Conservation (phyloP, 177 flowering plant genomes). For the Vitis hybrid region DNA sequence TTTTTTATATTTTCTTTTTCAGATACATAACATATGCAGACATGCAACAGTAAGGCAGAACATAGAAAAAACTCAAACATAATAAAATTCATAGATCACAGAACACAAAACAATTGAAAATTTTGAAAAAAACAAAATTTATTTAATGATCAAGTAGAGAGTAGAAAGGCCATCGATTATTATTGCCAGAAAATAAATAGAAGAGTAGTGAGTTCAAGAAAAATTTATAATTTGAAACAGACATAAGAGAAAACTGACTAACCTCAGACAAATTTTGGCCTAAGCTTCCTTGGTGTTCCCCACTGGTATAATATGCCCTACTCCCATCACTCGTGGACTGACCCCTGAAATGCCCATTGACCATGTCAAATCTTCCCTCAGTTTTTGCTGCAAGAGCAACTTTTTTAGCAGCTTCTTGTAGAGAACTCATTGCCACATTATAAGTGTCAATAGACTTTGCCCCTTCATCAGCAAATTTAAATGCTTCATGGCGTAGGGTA, state of each 20-base stretch:
- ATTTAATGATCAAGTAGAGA: too few relatives aligned
- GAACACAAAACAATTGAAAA: too few relatives aligned
- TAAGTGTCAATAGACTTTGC: conserved; percentile 45
- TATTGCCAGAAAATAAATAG: background rate
- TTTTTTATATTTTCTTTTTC: too few relatives aligned
- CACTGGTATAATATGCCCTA: conserved; percentile 14
- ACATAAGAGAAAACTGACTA: conserved; percentile 1
- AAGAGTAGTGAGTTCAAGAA: background rate
- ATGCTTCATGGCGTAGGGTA: conserved; percentile 67
- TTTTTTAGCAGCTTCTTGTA: conserved; percentile 51
- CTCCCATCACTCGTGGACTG: conserved; percentile 15
- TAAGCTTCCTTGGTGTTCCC: conserved; percentile 19
- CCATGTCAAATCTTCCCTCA: conserved; percentile 34
- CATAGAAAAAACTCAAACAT: too few relatives aligned
- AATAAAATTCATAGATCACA: too few relatives aligned
- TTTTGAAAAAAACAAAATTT: too few relatives aligned
- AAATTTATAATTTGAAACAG: background rate
- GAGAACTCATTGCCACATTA: conserved; percentile 47
- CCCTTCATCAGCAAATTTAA: conserved; percentile 75
- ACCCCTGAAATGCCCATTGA: conserved; percentile 38
- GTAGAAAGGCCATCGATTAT: too few relatives aligned
- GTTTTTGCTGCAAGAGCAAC: conserved; percentile 46
- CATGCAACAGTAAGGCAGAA: too few relatives aligned
- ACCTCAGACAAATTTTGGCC: conserved; percentile 45
- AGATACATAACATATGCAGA: too few relatives aligned